Percentiles rank a stretch among this genome's conserved stretches.
Conservation (phyloP, 306 rosid species). For the Mimosa pudica region DNA sequence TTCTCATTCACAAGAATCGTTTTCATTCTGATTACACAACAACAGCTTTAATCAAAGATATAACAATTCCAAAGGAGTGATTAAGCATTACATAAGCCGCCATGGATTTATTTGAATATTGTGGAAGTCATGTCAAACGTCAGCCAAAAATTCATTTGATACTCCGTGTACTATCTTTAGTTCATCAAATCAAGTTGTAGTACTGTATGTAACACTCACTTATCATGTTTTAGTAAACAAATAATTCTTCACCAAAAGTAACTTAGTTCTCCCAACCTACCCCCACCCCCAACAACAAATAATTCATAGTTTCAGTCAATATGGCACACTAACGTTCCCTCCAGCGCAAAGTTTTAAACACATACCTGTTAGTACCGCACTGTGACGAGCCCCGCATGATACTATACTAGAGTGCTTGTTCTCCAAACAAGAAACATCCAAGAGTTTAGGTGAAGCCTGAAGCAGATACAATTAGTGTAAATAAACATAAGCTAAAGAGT, state of each 20-base stretch:
- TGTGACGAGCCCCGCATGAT: constrained; percentile 94
- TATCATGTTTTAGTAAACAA: not conserved
- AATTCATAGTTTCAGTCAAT: not conserved
- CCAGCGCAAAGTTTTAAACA: not conserved
- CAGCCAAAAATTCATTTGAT: not conserved
- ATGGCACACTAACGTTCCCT: not conserved
- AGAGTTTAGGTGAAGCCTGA: constrained; percentile 71
- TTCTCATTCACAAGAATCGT: not conserved
- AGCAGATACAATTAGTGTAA: not conserved
- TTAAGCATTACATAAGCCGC: not conserved
- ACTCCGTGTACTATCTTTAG: not conserved
- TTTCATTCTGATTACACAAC: not conserved
- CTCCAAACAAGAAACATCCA: constrained; percentile 69
- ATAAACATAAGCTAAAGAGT: not conserved
- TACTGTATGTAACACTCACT: not conserved
- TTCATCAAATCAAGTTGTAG: not conserved
- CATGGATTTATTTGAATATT: not conserved
- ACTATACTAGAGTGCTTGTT: constrained; percentile 50
- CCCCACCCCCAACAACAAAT: not conserved
- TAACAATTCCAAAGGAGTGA: not conserved
- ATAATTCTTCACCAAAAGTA: not conserved
- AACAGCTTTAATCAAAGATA: not conserved
- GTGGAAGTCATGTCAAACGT: not conserved
- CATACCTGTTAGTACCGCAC: constrained; percentile 72
- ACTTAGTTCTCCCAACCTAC: not conserved